Conservation (phyloP, 2,329 filamentous ascomycete genomes). For the Ophiostoma australiae region DNA sequence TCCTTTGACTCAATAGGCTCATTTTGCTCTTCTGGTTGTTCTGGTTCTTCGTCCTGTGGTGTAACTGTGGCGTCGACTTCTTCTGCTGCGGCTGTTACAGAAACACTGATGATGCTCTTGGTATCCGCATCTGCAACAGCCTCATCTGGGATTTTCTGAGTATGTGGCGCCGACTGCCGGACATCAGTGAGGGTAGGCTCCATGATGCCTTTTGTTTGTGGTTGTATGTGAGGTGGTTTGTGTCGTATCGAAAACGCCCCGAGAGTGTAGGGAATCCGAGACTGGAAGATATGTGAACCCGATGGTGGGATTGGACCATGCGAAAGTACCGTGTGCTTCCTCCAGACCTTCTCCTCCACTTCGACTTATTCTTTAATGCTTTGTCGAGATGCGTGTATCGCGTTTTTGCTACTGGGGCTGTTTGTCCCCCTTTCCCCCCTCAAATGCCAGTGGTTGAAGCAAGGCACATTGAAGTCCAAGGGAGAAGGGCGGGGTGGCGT, state of each 20-base stretch:
- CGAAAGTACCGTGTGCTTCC: neutral
- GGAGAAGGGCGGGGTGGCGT: slow-evolving; percentile 17
- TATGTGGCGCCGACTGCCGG: slow-evolving; percentile 2
- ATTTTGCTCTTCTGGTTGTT: neutral
- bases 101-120: neutral
- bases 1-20: neutral
- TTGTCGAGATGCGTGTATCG: neutral
- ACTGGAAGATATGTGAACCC: neutral
- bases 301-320: neutral
- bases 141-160: neutral
- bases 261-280: neutral
- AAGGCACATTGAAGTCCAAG: slow-evolving; percentile 22
- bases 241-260: neutral
- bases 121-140: neutral
- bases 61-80: neutral
- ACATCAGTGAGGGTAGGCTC: neutral
- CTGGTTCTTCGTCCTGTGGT: neutral
- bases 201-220: neutral
- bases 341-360: neutral
- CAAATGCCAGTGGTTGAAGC: slow-evolving; percentile 20
- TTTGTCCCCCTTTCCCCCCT: slow-evolving; percentile 21
- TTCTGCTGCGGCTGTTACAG: neutral
- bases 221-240: neutral
- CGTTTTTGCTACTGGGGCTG: neutral
- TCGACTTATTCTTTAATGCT: neutral